phyloP scores from a whole-genome alignment of 192 early-diverging fungal species.

The Coemansia sp. region DNA sequence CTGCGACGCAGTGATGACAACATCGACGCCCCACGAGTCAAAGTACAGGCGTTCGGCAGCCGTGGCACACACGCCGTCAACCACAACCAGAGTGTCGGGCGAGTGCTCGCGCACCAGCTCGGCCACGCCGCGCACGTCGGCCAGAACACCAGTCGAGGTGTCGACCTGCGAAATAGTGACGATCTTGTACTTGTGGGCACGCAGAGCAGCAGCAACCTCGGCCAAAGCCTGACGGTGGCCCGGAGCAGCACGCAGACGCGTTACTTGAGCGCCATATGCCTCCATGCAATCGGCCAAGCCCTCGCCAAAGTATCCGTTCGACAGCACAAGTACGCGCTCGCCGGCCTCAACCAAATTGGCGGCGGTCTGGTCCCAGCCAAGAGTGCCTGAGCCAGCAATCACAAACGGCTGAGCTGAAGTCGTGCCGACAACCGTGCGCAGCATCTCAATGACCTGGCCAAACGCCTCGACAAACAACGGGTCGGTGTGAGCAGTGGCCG shows the following conservation, averaged over 20 bases:
- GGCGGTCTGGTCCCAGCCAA: conserved; percentile 97
- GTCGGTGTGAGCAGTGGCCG: conserved; percentile 89
- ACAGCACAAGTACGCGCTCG: conserved; percentile 84
- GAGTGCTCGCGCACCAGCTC: conserved; percentile 71
- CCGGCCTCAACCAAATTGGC: conserved; percentile 87
- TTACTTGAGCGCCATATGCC: conserved; percentile 88
- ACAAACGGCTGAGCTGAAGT: conserved; percentile 89
- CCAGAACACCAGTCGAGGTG: conserved; percentile 91
- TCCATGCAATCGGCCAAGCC: conserved; percentile 88
- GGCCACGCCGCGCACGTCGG: conserved; percentile 76
- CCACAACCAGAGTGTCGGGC: conserved; percentile 83
- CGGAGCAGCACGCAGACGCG: conserved; percentile 64
- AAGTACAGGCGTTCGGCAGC: conserved; percentile 90
- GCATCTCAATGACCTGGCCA: conserved; percentile 82
- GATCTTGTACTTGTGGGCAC: conserved; percentile 72
- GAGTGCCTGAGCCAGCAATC: conserved; percentile 91
- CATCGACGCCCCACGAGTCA: conserved; percentile 90
- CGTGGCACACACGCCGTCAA: conserved; percentile 96
- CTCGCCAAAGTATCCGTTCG: conserved; percentile 96
- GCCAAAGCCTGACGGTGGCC: conserved; percentile 71
- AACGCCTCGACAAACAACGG: conserved; percentile 85
- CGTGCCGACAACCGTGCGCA: conserved; percentile 77
- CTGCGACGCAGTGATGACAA: conserved; percentile 90
- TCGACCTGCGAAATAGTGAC: conserved; percentile 95
- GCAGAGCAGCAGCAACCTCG: conserved; percentile 66